Percentiles rank a stretch among this genome's conserved stretches.
phyloP scores from a whole-genome alignment of 208 protist genomes.

The Wallacemonas sp. region DNA sequence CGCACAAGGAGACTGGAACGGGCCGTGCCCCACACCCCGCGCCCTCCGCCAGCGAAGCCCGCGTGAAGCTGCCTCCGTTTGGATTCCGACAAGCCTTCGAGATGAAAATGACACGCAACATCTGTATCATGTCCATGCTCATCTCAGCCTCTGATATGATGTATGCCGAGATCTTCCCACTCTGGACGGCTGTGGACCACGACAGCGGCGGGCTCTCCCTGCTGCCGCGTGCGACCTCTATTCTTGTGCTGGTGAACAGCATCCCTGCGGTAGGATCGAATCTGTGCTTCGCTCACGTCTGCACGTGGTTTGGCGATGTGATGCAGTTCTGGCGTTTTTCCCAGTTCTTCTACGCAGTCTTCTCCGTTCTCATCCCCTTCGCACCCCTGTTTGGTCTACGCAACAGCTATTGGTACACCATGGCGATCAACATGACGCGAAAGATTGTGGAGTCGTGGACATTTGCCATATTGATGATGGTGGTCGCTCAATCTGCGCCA shows the following conservation, averaged over 20 bases:
- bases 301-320: slow-evolving; percentile 20
- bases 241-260: slow-evolving; percentile 50
- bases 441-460: slow-evolving; percentile 61
- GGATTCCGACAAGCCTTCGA: slow-evolving; percentile 60
- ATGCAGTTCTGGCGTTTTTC: slow-evolving; percentile 49
- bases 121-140: slow-evolving; percentile 71
- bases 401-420: slow-evolving; percentile 37
- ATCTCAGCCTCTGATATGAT: slow-evolving; percentile 61
- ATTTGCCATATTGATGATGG: slow-evolving; percentile 60
- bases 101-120: slow-evolving; percentile 37
- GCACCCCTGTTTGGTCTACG: slow-evolving; percentile 21
- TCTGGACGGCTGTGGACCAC: slow-evolving; percentile 47
- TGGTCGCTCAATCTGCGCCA: slow-evolving; percentile 64
- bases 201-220: slow-evolving; percentile 40
- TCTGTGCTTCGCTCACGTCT: slow-evolving; percentile 42
- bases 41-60: background rate
- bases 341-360: slow-evolving; percentile 26
- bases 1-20: background rate
- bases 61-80: slow-evolving; percentile 31
- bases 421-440: slow-evolving; percentile 43
- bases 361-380: slow-evolving; percentile 35
- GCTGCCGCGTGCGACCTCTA: slow-evolving; percentile 19
- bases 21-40: background rate
- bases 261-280: slow-evolving; percentile 52
- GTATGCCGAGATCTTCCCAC: slow-evolving; percentile 55